Evolutionary conservation across 768 basidiomycete genomes (phyloP), one percentile per base, ranked within the genome.

Genomic region (Macrolepiota albuminosa): DNA sequence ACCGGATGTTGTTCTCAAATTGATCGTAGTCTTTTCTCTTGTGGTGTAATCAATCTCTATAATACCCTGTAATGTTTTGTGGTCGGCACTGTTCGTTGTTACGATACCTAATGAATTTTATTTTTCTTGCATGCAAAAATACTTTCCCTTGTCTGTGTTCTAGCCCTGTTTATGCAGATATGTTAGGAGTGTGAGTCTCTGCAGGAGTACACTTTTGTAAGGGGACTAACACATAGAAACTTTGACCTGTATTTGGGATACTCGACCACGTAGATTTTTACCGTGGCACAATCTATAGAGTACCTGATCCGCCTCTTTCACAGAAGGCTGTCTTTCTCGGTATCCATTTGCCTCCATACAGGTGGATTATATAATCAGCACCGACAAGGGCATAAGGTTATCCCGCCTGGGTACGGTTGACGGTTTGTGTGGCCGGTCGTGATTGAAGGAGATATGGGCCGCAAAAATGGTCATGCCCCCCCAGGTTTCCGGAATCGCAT

Each of bases 1-100:
- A 73, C 59, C 73, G 78, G 56, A 71, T 72, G 16, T 66, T 78
- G 24, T 79, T 79, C 65, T 66, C 75, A n/a, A 73, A 78, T 59
- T 78, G 69, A 64, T 40, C 21, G 8, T 43, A 4, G 42, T 52
- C 52, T 9, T 57, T 39, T 49, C 45, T 57, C 46, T n/a, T 29
- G 26, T 54, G 53, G 26, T 53, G 24, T 42, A 54, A 31, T 18
- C 11, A 11, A 29, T 6, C 10, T 54, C 52, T 40, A 58, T 50
- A 56, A 48, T 56, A 56, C 55, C 55, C 43, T 56, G 33, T 56
- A 56, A 46, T 56, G 46, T 26, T 42, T 16, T 46, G 8, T 46
- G 58, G 42, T 43, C 8, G 43, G 6, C 21, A 39, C 47, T 57
- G 26, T 49, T 13, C 37, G 37, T 31, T 48, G 29, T 46, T 47